Conservation (phyloP, 2,329 filamentous ascomycete species). For the Didymella lethalis region DNA sequence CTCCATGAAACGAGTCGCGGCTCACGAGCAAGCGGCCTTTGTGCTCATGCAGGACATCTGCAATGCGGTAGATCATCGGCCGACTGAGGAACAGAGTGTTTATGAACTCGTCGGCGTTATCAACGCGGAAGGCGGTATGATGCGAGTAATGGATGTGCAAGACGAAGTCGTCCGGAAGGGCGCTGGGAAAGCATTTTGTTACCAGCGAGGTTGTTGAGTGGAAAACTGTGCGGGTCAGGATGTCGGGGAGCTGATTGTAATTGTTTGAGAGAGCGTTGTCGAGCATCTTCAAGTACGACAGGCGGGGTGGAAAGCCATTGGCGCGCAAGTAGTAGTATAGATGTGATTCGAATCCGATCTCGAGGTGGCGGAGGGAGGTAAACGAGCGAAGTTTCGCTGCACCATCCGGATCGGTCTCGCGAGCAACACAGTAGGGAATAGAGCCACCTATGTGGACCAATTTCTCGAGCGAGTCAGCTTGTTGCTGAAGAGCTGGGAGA, state of each 20-base stretch:
- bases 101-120: constrained; percentile 20
- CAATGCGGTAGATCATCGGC: constrained; percentile 38
- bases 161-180: constrained; percentile 25
- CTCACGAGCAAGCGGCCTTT: constrained; percentile 35
- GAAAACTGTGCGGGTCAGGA: constrained; percentile 27
- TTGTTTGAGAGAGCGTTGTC: constrained; percentile 37
- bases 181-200: constrained; percentile 25
- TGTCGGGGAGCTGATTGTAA: constrained; percentile 23
- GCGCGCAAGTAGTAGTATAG: constrained; percentile 36
- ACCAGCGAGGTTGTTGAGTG: constrained; percentile 30
- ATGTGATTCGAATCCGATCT: constrained; percentile 41
- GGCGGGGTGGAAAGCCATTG: constrained; percentile 34
- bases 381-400: constrained; percentile 35
- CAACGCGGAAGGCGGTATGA: constrained; percentile 13
- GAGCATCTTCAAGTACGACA: constrained; percentile 39
- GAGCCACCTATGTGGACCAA: constrained; percentile 41
- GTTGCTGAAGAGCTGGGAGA: constrained; percentile 38
- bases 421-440: constrained; percentile 20
- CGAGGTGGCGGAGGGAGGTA: constrained; percentile 36
- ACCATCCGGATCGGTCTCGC: constrained; percentile 27
- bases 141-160: constrained; percentile 35
- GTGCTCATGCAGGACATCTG: constrained; percentile 31
- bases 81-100: constrained; percentile 33
- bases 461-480: constrained; percentile 43
- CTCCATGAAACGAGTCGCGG: constrained; percentile 32